phyloP scores from a whole-genome alignment of 768 basidiomycete genomes.

The Mrakia frigida region DNA sequence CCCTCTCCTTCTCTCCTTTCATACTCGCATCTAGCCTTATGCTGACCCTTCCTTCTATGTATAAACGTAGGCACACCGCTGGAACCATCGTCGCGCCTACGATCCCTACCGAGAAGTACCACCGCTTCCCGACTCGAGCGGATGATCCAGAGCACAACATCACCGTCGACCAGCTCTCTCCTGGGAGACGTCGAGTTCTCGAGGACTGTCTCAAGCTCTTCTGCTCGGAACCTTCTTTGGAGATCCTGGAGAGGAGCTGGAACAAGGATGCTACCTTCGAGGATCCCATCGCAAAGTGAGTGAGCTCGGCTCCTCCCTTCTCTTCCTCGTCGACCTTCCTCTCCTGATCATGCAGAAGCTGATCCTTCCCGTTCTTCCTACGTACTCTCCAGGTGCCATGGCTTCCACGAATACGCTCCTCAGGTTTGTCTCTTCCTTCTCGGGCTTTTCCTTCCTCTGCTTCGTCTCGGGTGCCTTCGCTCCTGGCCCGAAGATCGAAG shows the following conservation, averaged over 20 bases:
- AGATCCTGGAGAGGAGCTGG: constrained; percentile 37
- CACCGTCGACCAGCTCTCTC: background rate
- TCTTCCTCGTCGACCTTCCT: background rate
- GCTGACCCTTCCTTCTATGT: background rate
- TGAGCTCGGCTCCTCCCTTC: background rate
- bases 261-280: constrained; percentile 36
- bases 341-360: background rate
- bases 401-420: constrained; percentile 53
- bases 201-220: constrained; percentile 36
- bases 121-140: constrained; percentile 9
- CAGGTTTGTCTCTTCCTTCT: constrained; percentile 48
- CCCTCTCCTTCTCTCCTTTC: background rate
- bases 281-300: constrained; percentile 17
- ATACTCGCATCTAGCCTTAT: background rate
- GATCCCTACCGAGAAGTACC: background rate
- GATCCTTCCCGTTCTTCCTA: constrained; percentile 46
- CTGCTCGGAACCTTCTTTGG: constrained; percentile 34
- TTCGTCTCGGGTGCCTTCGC: background rate
- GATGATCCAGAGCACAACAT: constrained; percentile 9
- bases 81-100: background rate
- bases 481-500: background rate
- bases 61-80: background rate
- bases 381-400: constrained; percentile 53
- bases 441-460: background rate
- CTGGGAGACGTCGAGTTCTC: constrained; percentile 16